These are phyloP conservation scores for Puccinia novopanici DNA, from an alignment of 1,284 basidiomycete genomes.

Conservation along the genomic window DNA sequence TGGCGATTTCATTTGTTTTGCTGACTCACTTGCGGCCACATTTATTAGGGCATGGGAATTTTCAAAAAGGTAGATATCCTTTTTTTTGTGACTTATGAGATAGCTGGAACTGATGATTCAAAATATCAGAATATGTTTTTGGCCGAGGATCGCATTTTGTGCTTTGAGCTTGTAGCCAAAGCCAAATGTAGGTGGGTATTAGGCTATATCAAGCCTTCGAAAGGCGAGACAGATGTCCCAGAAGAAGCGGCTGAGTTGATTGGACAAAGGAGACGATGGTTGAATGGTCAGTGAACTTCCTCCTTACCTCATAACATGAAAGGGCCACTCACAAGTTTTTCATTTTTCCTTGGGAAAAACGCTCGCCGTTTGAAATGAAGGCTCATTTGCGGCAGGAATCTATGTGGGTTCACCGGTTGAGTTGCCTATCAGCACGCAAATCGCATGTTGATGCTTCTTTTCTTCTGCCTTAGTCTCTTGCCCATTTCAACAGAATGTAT, in stretches of 20 bases:
- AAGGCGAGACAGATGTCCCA: slow-evolving; percentile 89
- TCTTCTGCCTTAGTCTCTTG: slow-evolving; percentile 69
- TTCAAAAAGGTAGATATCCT: slow-evolving; percentile 68
- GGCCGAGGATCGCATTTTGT: slow-evolving; percentile 77
- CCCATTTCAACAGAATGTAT: slow-evolving; percentile 91
- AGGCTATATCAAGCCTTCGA: slow-evolving; percentile 90
- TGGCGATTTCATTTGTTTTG: not conserved
- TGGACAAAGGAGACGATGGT: slow-evolving; percentile 83
- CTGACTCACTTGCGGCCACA: not conserved
- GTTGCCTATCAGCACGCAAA: not conserved
- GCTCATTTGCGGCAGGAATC: slow-evolving; percentile 49
- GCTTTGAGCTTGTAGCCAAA: slow-evolving; percentile 95
- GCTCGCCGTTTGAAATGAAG: not conserved
- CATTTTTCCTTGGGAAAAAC: not conserved
- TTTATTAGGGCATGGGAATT: slow-evolving; percentile 79
- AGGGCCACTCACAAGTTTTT: not conserved
- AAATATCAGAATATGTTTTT: slow-evolving; percentile 64
- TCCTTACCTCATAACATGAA: not conserved
- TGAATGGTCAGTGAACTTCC: slow-evolving; percentile 80
- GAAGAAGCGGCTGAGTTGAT: slow-evolving; percentile 83
- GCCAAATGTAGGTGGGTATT: slow-evolving; percentile 77
- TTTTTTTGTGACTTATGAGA: not conserved
- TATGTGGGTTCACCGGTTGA: slow-evolving; percentile 6
- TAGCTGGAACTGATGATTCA: not conserved
- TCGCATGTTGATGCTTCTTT: not conserved